Evolutionary conservation across 2,329 filamentous ascomycete species (phyloP).

Genomic region (Ilyonectria mors-panacis): DNA sequence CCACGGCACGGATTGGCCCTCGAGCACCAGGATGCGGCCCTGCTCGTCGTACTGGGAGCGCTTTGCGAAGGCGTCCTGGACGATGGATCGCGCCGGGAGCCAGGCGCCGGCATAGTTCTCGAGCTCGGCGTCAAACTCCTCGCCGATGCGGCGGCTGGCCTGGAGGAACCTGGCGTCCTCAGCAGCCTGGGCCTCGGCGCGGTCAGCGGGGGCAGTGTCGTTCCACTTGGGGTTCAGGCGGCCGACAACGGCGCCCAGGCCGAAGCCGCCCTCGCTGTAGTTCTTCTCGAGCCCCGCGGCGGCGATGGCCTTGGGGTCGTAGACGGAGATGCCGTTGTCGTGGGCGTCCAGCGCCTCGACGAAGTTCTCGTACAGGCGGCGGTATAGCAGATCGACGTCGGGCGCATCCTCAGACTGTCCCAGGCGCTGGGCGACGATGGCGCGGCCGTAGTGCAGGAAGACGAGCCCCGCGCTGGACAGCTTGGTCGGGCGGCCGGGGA

Average conservation of each 20-base stretch:
- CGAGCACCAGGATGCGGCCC: conserved; percentile 86
- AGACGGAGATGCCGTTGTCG: conserved; percentile 92
- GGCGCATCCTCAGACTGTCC: conserved; percentile 70
- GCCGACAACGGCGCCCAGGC: conserved; percentile 85
- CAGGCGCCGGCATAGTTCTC: conserved; percentile 82
- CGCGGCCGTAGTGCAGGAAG: conserved; percentile 93
- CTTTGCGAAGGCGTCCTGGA: conserved; percentile 81
- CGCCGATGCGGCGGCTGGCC: conserved; percentile 88
- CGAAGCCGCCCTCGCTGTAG: conserved; percentile 87
- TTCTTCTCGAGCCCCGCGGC: conserved; percentile 84
- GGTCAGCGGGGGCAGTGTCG: conserved; percentile 69
- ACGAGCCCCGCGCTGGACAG: conserved; percentile 94
- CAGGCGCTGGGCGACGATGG: conserved; percentile 77
- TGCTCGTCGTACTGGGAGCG: conserved; percentile 78
- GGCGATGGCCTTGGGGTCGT: conserved; percentile 79
- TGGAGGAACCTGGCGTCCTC: conserved; percentile 86
- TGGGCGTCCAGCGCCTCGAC: conserved; percentile 97
- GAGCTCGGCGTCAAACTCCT: conserved; percentile 87
- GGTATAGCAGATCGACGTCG: conserved; percentile 82
- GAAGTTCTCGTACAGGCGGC: conserved; percentile 93
- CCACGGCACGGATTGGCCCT: conserved; percentile 87
- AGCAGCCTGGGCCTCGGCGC: conserved; percentile 72
- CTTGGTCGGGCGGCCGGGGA: conserved; percentile 88
- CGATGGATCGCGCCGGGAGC: conserved; percentile 88
- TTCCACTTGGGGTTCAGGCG: conserved; percentile 88